phyloP scores from a whole-genome alignment of 179 eudicot species.

The Sideroxylon spinosum region DNA sequence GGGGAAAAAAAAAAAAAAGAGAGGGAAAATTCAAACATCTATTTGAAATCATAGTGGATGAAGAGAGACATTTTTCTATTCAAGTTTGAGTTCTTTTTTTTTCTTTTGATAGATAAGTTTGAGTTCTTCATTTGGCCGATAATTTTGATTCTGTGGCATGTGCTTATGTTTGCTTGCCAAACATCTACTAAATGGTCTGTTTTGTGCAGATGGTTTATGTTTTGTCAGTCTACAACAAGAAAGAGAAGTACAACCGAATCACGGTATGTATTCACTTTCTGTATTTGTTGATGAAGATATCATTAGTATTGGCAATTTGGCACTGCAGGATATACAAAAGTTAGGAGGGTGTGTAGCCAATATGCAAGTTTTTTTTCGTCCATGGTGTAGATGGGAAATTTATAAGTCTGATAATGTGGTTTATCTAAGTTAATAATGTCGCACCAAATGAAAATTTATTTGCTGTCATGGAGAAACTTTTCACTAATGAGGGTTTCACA shows the following conservation, averaged over 20 bases:
- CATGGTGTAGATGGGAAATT: too few species aligned
- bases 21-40: too few species aligned
- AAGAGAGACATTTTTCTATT: not conserved
- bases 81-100: not conserved
- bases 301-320: not conserved
- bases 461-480: not conserved
- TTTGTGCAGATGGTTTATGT: constrained; percentile 83
- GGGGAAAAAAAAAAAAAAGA: too few species aligned
- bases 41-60: too few species aligned
- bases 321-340: not conserved
- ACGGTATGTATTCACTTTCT: constrained; percentile 51
- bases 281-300: constrained; percentile 11
- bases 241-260: constrained; percentile 87
- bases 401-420: not conserved
- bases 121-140: not conserved
- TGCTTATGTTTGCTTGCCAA: not conserved
- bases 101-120: too few species aligned
- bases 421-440: constrained; percentile 5
- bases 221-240: constrained; percentile 87
- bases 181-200: constrained; percentile 5
- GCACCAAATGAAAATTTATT: not conserved
- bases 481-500: too few species aligned
- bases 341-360: not conserved
- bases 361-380: not conserved
- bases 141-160: constrained; percentile 7